Conservation (phyloP, 345 rosid species). For the Draba incana region DNA sequence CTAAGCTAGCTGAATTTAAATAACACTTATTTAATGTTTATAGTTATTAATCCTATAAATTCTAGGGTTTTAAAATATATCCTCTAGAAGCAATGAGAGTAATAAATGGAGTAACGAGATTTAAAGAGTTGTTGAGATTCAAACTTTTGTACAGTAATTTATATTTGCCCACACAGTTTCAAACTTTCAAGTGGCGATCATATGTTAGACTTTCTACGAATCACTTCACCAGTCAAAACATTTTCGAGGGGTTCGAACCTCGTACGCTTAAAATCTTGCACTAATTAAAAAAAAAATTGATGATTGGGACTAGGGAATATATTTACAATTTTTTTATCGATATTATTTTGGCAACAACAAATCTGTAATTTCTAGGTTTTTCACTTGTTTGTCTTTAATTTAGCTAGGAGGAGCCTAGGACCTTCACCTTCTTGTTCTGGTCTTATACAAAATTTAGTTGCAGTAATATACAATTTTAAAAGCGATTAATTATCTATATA, state of each 20-base stretch:
- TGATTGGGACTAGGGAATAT: background rate
- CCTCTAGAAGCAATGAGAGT: constrained; percentile 15
- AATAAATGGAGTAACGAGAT: constrained; percentile 36
- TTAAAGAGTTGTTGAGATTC: constrained; percentile 29
- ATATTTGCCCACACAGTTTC: background rate
- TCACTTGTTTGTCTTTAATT: background rate
- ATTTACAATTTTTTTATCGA: too few species aligned
- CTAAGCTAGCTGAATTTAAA: constrained; percentile 38
- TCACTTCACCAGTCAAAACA: background rate
- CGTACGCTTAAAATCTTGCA: background rate
- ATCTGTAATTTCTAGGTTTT: background rate
- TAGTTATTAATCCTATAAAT: background rate
- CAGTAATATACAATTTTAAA: too few species aligned
- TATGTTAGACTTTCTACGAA: constrained; percentile 19
- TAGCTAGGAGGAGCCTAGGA: too few species aligned
- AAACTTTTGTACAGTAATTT: background rate
- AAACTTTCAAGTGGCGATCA: constrained; percentile 18
- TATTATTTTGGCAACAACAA: background rate
- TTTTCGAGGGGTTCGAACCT: background rate
- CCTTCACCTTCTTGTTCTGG: too few species aligned
- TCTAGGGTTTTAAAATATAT: background rate
- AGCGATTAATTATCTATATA: too few species aligned
- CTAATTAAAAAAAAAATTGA: too few species aligned
- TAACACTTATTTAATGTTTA: constrained; percentile 2
- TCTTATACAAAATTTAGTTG: too few species aligned